Evolutionary conservation across 345 rosid genomes (phyloP), one percentile per base, ranked within the genome.

Genomic region (Arabidopsis thaliana): DNA sequence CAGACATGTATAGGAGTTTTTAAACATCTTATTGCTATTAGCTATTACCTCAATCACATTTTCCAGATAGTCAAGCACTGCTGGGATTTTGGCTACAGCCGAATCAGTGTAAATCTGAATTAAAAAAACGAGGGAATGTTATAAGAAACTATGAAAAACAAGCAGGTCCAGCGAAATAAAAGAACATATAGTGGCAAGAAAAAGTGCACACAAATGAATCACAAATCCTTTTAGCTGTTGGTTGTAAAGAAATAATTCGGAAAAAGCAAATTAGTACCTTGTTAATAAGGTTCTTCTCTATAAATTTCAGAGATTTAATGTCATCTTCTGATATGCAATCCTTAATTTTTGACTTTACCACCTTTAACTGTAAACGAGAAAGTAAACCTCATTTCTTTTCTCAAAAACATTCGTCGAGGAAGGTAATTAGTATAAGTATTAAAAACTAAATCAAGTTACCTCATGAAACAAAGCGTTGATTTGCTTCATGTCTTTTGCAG

Each of bases 31-130:
- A 44, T 28, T 46, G 69, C 42, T 45, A 34, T 36, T 22, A 41
- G 44, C 11, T 59, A 62, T 65, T 82, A 91, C 98, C 98, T 94
- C 98, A 72, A 94, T 65, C 33, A 93, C 79, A 22, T 86, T 93
- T 86, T 77, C 97, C 65, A 91, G 81, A 82, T 91, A 91, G 63
- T 88, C 97, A 71, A 91, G 70, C 69, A 93, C 96, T 42, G 96
- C 93, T 49, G 98, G 91, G 63, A 91, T 87, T 84, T 93, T 93
- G 83, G 95, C 97, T 82, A 86, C 88, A 62, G 95, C 96, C 34
- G 98, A 94, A 77, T 87, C 95, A 20, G 88, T 91, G 73, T 91
- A 94, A 69, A 94, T 94, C 98, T 93, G 85, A 62, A 72, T 70
- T 80, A 50, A 59, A 66, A 42, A 51, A 33, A 49, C 10, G 12